Base-by-base conservation (phyloP, 1,139 yeast genomes). In the Candida anutae region DNA sequence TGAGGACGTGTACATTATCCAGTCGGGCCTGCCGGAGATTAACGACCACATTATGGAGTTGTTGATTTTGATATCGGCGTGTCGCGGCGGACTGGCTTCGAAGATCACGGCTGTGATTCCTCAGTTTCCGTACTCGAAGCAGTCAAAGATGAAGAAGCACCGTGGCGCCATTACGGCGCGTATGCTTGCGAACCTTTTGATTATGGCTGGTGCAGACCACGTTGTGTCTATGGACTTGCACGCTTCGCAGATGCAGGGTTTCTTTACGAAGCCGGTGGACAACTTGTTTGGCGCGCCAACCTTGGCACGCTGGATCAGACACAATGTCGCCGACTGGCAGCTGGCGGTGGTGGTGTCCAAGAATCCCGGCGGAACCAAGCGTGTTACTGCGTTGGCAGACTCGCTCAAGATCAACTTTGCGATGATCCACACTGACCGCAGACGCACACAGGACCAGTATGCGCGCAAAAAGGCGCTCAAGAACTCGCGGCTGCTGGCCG, bases 131-230 rank as follows among this genome's bases (percentile, higher is more conserved):
- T 93, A 93, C 60, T 85, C 96, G 15, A 93, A 90, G 55, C 98
- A 93, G 57, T 77, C 90, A 39, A 90, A 90, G 62, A 93, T 90
- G 98, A 90, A 88, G 63, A 90, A 85, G 55, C 97, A 90, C 51
- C 73, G 98, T 58, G 98, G 98, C 32, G 97, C 98, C 20, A 93
- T 93, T 45, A 88, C 98, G 4, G 98, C 98, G n/a, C 74, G 97
- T 52, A 88, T 93, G 98, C 70, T 93, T 52, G 97, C 99, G 34
- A 90, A 90, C 45, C 62, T 93, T 48, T 66, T 93, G 41, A 78
- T 88, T 31, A 90, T 90, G 94, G 97, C 99, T 1, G 99, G 99
- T 39, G 98, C 97, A 14, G 98, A 93, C 58, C 99, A 90, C 60
- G 94, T 90, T 38, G 93, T 90, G 23, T 84, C 95, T 5, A 88